phyloP scores from a whole-genome alignment of 2,329 filamentous ascomycete genomes.

The Geosmithia morbida region DNA sequence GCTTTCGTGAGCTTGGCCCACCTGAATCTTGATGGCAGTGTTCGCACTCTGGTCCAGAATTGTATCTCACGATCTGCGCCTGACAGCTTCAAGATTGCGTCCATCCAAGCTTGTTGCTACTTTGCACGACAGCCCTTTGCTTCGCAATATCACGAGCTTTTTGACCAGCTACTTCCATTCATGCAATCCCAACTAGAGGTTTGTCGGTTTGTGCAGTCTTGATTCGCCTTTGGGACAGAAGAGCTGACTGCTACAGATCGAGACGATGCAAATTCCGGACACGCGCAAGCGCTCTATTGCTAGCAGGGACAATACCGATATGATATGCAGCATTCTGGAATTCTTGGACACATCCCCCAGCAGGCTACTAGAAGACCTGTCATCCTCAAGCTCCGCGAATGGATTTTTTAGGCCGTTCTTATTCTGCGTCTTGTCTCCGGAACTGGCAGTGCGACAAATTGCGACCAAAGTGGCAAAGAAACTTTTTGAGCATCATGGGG shows the following conservation, averaged over 20 bases:
- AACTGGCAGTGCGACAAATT: constrained; percentile 31
- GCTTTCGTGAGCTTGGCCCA: constrained; percentile 51
- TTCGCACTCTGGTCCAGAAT: constrained; percentile 38
- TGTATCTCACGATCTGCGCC: constrained; percentile 45
- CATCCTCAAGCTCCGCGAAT: constrained; percentile 8
- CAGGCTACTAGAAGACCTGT: constrained; percentile 15
- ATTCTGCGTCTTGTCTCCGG: constrained; percentile 36
- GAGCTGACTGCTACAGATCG: background rate
- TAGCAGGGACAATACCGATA: constrained; percentile 5
- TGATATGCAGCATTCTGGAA: constrained; percentile 29
- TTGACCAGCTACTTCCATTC: constrained; percentile 38
- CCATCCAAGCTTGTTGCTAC: constrained; percentile 47
- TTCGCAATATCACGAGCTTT: constrained; percentile 37
- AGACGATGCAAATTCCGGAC: background rate
- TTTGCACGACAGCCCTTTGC: constrained; percentile 39
- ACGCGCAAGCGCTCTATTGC: constrained; percentile 1
- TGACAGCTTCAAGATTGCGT: constrained; percentile 44
- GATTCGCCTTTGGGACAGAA: background rate
- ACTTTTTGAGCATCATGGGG: constrained; percentile 22
- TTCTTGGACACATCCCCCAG: constrained; percentile 39
- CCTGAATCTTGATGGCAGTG: constrained; percentile 42
- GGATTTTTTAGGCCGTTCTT: constrained; percentile 34
- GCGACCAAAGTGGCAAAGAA: constrained; percentile 31
- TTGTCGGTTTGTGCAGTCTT: constrained; percentile 5
- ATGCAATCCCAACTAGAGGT: constrained; percentile 44